Base-by-base conservation (phyloP, 108 stramenopile species). In the Cyclotella sp. region DNA sequence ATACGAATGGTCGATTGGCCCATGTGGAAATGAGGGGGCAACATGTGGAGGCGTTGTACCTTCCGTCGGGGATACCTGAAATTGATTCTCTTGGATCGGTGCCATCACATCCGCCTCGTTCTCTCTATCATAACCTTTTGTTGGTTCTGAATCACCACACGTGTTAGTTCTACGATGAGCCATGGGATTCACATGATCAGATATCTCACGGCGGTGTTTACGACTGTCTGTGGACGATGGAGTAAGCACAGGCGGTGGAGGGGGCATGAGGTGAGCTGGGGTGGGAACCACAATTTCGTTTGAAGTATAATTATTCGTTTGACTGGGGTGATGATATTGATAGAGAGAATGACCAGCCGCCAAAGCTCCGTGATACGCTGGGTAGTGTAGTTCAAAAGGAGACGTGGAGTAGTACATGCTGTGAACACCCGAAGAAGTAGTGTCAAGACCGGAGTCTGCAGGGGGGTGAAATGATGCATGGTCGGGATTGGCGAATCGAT, bases 131-230 rank as follows among this genome's bases (percentile, higher is more conserved):
- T 55, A 55, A n/a, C 55, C n/a, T 22, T 55, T 55, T 21, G 55
- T 55, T n/a, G n/a, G 11, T 24, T 55, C 55, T 55, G 24, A 26
- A 22, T 55, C 55, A 24, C 55, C 55, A 55, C 22, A 26, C 12
- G 55, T 55, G 24, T 55, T 55, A 7, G n/a, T 55, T 55, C 55
- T 55, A 26, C 55, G 55, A 55, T 55, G 55, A 55, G 55, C 55
- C 55, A 55, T 55, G 55, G 55, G 55, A 12, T 55, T n/a, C 2
- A 34, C 34, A 24, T 55, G 55, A 1, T 55, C 55, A 9, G 55
- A 55, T 24, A 55, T 55, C 24, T 55, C 55, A 5, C 55, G 55
- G 24, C 55, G 55, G 24, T 55, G 55, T 26, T 55, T 55, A 26
- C 55, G 55, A 55, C 55, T 55, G 55, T 55, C 55, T 24, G 55